A percentile compares a stretch with the other conserved stretches of the same genome.
These are phyloP conservation scores for Medicago arabica DNA, from an alignment of 306 rosid species.

Conservation along the genomic window DNA sequence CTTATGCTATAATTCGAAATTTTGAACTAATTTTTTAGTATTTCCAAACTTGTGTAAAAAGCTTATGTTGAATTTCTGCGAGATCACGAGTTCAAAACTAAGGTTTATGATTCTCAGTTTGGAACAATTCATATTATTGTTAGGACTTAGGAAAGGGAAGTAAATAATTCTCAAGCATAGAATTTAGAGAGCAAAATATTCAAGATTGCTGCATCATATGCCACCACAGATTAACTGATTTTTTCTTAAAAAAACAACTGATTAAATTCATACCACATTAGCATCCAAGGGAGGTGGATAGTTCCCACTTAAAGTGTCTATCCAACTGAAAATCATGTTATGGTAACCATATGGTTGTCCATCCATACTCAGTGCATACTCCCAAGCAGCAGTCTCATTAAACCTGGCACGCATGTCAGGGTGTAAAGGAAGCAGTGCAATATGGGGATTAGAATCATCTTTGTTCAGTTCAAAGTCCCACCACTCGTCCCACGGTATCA, in stretches of 20 bases:
- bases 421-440: constrained; percentile 92
- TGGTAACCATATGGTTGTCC: constrained; percentile 95
- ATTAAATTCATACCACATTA: constrained; percentile 66
- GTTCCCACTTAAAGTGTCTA: constrained; percentile 75
- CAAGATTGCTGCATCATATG: constrained; percentile 8
- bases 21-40: constrained; percentile 3
- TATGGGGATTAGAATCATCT: constrained; percentile 92
- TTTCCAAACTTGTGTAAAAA: constrained; percentile 9
- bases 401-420: constrained; percentile 81
- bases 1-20: background rate
- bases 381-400: constrained; percentile 98
- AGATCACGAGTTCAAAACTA: constrained; percentile 27
- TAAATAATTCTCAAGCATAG: background rate
- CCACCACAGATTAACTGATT: constrained; percentile 24
- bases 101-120: constrained; percentile 13
- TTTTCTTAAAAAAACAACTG: constrained; percentile 11
- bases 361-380: constrained; percentile 83
- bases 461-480: constrained; percentile 85
- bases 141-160: background rate
- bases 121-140: constrained; percentile 23
- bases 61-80: constrained; percentile 30
- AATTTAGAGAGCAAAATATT: constrained; percentile 21
- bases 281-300: constrained; percentile 99
- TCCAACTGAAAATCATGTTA: constrained; percentile 98
- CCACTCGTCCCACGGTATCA: constrained; percentile 97